Conservation (phyloP, 345 rosid genomes). For the Hevea brasiliensis region DNA sequence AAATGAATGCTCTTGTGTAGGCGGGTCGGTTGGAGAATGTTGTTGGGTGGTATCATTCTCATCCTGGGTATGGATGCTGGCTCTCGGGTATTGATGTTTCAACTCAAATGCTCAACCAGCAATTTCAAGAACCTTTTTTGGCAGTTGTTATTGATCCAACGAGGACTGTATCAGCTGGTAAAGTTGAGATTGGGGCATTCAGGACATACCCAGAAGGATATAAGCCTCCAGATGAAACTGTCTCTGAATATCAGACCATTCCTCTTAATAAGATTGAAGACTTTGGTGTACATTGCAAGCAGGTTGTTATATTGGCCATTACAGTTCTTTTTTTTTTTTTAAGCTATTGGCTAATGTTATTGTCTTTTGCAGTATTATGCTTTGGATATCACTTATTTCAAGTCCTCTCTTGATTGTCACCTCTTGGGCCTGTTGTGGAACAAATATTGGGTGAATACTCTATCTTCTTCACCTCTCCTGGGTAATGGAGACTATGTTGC, state of each 20-base stretch:
- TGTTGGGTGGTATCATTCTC: slow-evolving; percentile 96
- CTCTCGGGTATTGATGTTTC: slow-evolving; percentile 98
- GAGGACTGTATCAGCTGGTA: slow-evolving; percentile 99
- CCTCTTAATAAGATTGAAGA: slow-evolving; percentile 92
- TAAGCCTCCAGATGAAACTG: slow-evolving; percentile 76
- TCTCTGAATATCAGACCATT: slow-evolving; percentile 93
- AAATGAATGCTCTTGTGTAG: slow-evolving; percentile 33
- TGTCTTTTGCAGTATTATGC: slow-evolving; percentile 72
- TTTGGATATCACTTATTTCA: slow-evolving; percentile 90
- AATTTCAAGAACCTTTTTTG: slow-evolving; percentile 92
- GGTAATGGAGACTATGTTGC: slow-evolving; percentile 99
- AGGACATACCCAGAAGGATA: slow-evolving; percentile 96
- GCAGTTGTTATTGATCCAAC: slow-evolving; percentile 99
- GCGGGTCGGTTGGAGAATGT: slow-evolving; percentile 97
- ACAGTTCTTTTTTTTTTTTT: neutral
- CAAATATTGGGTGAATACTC: slow-evolving; percentile 97
- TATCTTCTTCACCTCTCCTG: slow-evolving; percentile 93
- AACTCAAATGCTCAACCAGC: slow-evolving; percentile 97
- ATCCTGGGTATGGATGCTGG: slow-evolving; percentile 99
- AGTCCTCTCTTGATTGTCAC: slow-evolving; percentile 94
- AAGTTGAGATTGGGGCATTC: slow-evolving; percentile 99
- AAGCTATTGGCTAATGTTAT: slow-evolving; percentile 13
- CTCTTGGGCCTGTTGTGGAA: slow-evolving; percentile 96
- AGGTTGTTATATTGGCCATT: slow-evolving; percentile 43
- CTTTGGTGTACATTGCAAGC: slow-evolving; percentile 95